Evolutionary conservation across 352 stramenopile genomes (phyloP).

Genomic region (Phytophthora sp.): DNA sequence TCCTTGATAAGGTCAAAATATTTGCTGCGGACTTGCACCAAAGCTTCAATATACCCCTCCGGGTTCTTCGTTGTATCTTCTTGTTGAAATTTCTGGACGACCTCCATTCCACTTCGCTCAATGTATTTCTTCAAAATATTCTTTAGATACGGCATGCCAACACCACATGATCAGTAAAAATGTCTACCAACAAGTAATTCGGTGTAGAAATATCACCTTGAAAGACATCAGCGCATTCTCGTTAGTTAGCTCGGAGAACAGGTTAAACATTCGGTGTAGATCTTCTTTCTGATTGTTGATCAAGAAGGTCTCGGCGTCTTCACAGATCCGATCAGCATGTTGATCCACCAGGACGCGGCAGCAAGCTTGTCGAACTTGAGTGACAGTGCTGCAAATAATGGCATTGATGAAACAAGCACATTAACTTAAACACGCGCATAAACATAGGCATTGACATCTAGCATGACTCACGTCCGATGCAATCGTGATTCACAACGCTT

Average conservation of each 20-base stretch:
- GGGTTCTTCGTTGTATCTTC: slow-evolving; percentile 83
- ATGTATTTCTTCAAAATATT: slow-evolving; percentile 90
- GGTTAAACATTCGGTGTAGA: slow-evolving; percentile 75
- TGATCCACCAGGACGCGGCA: slow-evolving; percentile 81
- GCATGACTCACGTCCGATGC: slow-evolving; percentile 70
- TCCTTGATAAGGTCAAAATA: slow-evolving; percentile 87
- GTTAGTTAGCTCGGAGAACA: slow-evolving; percentile 85
- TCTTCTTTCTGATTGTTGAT: slow-evolving; percentile 82
- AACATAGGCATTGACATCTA: slow-evolving; percentile 1
- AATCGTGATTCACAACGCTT: slow-evolving; percentile 75
- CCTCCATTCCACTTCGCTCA: slow-evolving; percentile 74
- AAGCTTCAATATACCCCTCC: slow-evolving; percentile 84
- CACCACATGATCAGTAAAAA: slow-evolving; percentile 18
- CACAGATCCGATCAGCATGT: slow-evolving; percentile 83
- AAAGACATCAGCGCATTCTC: slow-evolving; percentile 82
- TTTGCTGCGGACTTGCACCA: slow-evolving; percentile 84
- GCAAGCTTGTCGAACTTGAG: slow-evolving; percentile 79
- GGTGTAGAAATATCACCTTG: slow-evolving; percentile 54
- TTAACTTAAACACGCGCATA: not conserved
- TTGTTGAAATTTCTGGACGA: slow-evolving; percentile 82
- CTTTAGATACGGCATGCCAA: slow-evolving; percentile 38
- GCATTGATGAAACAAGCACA: not conserved
- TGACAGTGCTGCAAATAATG: slow-evolving; percentile 59
- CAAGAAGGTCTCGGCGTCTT: slow-evolving; percentile 78
- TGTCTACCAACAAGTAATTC: not conserved